These are phyloP conservation scores for Fusarium domesticum DNA, from an alignment of 2,329 filamentous ascomycete species.

Conservation along the genomic window DNA sequence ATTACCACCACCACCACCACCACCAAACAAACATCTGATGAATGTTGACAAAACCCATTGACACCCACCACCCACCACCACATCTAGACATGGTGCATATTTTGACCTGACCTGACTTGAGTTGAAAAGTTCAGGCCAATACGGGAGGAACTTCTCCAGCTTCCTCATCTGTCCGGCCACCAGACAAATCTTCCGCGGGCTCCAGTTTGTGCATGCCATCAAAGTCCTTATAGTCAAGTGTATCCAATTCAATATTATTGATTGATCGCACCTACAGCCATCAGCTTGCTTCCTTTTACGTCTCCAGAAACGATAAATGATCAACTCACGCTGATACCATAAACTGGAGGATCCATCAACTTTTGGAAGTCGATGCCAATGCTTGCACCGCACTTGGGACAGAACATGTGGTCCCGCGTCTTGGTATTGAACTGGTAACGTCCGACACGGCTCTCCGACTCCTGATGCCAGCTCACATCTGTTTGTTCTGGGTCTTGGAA, in stretches of 20 bases:
- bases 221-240: constrained; percentile 34
- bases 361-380: constrained; percentile 45
- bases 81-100: not conserved
- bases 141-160: constrained; percentile 6
- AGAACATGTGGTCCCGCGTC: constrained; percentile 48
- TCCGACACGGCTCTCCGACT: constrained; percentile 28
- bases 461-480: constrained; percentile 43
- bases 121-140: constrained; percentile 4
- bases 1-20: no score
- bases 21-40: no score
- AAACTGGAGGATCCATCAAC: constrained; percentile 26
- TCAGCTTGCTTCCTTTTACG: constrained; percentile 2
- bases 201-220: constrained; percentile 36
- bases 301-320: no score
- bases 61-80: not conserved
- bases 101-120: no score
- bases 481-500: constrained; percentile 38
- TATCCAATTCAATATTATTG: constrained; percentile 40
- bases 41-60: not conserved
- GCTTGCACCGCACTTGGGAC: constrained; percentile 45
- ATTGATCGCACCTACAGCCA: constrained; percentile 38
- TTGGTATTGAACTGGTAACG: constrained; percentile 45
- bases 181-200: constrained; percentile 40
- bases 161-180: constrained; percentile 16
- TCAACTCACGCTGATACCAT: constrained; percentile 46